Conservation (phyloP, 352 stramenopile genomes). For the Pythium sp. region DNA sequence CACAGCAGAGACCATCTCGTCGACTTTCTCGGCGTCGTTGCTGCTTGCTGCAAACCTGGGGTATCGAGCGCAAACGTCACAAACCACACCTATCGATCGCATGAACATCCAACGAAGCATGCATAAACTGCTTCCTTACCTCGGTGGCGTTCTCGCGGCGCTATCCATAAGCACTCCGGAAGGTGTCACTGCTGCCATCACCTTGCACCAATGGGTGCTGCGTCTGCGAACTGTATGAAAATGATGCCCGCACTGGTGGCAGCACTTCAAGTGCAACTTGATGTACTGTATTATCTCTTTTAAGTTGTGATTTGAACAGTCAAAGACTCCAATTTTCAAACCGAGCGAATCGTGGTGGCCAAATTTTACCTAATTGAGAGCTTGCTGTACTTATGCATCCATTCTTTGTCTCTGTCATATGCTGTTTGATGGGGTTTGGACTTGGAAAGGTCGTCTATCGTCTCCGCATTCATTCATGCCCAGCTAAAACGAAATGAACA, state of each 20-base stretch:
- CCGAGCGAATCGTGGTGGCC: background rate
- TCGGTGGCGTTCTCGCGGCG: background rate
- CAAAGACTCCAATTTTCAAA: background rate
- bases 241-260: background rate
- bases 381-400: background rate
- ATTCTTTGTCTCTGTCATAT: background rate
- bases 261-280: constrained; percentile 4
- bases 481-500: background rate
- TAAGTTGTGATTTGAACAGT: background rate
- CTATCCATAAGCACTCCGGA: background rate
- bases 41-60: background rate
- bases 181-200: background rate
- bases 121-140: background rate
- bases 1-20: background rate
- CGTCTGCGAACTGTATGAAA: background rate
- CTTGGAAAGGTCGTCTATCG: background rate
- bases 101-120: background rate
- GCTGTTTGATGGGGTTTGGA: background rate
- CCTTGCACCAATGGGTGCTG: background rate
- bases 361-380: background rate
- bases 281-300: background rate
- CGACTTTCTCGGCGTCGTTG: background rate
- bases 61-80: background rate
- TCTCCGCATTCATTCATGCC: background rate
- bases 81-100: background rate